Evolutionary conservation across 2,329 filamentous ascomycete genomes (phyloP), one percentile per base, ranked within the genome.

Genomic region (Fusarium sublunatum): DNA sequence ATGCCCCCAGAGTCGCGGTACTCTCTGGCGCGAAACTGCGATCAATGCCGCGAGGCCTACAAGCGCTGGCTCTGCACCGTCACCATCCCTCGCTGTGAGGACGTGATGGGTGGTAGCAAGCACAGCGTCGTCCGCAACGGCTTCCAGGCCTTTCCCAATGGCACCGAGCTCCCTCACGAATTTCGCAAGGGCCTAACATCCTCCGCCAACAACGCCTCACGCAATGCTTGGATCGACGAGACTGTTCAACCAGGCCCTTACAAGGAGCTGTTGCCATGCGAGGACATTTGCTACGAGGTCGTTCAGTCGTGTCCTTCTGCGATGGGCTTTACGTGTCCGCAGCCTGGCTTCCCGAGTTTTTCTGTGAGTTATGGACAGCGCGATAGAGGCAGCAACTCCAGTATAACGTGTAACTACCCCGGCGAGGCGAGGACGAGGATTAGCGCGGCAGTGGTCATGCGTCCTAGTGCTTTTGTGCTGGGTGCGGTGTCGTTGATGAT

Each of bases 41-140:
- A 80, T 39, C 85, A 96, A 75, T 99, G 95, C 77, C 86, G 82
- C 13, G 72, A 74, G 1, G 92, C 92, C 8, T 99, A 99, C 83
- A 97, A 96, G 75, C 83, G 88, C 71, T 99, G 95, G 95, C 88
- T 99, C 19, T 99, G 95, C 79, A 91, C 92, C 24, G 93, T 98
- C 26, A 90, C 88, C 13, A 95, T 99, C 61, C 95, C 95, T 1
- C 91, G 93, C 28, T 99, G 95, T 79, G 89, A 92, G 71, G 94
- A 97, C 77, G 95, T 91, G 70, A 86, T 83, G 46, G 86, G 82
- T 44, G 70, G 75, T 2, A 79, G 81, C 12, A 49, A 75, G 2
- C 77, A 78, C 63, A 77, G 81, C 2, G 75, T 81, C 28, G 70
- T 76, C 19, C 90, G 95, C 41, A 95, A 94, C 70, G 84, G 92